phyloP scores from a whole-genome alignment of 768 basidiomycete genomes.

The Tricholoma bakamatsutake region DNA sequence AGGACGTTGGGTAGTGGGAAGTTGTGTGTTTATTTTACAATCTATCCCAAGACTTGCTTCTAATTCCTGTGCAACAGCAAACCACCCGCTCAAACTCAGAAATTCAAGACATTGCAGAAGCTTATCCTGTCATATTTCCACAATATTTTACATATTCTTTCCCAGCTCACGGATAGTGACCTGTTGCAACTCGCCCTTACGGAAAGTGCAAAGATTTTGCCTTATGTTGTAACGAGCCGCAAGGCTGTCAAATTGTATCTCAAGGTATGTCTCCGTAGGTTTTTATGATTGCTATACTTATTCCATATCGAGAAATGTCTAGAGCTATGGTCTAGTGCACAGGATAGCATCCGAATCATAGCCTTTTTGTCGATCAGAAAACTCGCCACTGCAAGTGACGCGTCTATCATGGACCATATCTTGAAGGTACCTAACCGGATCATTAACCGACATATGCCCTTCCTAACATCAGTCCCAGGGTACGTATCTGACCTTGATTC shows the following conservation, averaged over 20 bases:
- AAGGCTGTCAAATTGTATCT: constrained; percentile 84
- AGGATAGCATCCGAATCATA: constrained; percentile 78
- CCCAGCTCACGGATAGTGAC: constrained; percentile 66
- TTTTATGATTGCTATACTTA: background rate
- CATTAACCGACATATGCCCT: background rate
- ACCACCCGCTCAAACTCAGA: constrained; percentile 71
- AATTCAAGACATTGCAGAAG: constrained; percentile 82
- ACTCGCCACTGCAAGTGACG: constrained; percentile 73
- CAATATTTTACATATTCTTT: constrained; percentile 75
- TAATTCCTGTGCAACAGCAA: constrained; percentile 49
- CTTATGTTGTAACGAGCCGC: constrained; percentile 79
- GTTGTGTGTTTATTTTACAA: constrained; percentile 51
- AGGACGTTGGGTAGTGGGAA: constrained; percentile 78
- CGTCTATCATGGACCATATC: constrained; percentile 75
- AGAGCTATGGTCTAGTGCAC: constrained; percentile 74
- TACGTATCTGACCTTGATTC: constrained; percentile 83
- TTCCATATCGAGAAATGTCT: constrained; percentile 60
- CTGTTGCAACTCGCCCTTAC: constrained; percentile 63
- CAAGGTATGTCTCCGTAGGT: constrained; percentile 45
- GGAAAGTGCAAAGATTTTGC: constrained; percentile 86
- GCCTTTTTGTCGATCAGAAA: constrained; percentile 81
- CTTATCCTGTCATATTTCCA: constrained; percentile 86
- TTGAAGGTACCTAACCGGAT: constrained; percentile 55
- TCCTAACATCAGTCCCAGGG: constrained; percentile 40
- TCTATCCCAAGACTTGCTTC: background rate